phyloP scores from a whole-genome alignment of 225 moss, liverwort and hornwort species.

The Neckera pumila region DNA sequence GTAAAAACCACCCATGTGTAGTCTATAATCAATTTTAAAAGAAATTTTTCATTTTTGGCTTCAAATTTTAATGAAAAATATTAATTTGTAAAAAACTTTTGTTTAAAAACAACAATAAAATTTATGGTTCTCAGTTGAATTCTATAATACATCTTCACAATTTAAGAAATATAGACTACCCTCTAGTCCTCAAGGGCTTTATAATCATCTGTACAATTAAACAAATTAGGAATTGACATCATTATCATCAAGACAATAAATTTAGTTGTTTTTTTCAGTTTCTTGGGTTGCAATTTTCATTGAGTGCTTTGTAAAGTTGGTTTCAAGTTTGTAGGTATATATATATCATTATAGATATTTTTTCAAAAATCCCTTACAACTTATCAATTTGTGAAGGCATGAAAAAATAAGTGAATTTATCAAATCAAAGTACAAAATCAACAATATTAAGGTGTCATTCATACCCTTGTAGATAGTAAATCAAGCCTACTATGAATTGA shows the following conservation, averaged over 20 bases:
- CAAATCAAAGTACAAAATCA: neutral
- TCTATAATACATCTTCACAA: neutral
- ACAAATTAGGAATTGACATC: neutral
- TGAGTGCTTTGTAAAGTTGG: neutral
- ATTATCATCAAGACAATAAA: neutral
- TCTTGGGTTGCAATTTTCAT: neutral
- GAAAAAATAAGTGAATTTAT: too few relatives aligned
- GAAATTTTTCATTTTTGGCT: neutral
- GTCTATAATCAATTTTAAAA: neutral
- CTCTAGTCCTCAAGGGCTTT: fast-evolving
- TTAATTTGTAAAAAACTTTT: neutral
- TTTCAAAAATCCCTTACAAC: neutral
- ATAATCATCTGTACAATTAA: too few relatives aligned
- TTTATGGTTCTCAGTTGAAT: neutral
- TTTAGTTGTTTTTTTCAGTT: neutral
- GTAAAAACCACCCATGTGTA: neutral
- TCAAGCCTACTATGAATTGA: neutral
- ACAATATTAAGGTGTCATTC: neutral
- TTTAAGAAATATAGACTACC: neutral
- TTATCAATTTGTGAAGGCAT: neutral
- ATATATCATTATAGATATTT: neutral
- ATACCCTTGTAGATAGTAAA: fast-evolving
- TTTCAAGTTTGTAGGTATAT: neutral
- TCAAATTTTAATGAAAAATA: neutral
- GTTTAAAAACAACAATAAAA: too few relatives aligned